A percentile compares a stretch with the other conserved stretches of the same genome.
These are phyloP conservation scores for Leucaena leucocephala DNA, from an alignment of 306 rosid genomes.

Conservation along the genomic window DNA sequence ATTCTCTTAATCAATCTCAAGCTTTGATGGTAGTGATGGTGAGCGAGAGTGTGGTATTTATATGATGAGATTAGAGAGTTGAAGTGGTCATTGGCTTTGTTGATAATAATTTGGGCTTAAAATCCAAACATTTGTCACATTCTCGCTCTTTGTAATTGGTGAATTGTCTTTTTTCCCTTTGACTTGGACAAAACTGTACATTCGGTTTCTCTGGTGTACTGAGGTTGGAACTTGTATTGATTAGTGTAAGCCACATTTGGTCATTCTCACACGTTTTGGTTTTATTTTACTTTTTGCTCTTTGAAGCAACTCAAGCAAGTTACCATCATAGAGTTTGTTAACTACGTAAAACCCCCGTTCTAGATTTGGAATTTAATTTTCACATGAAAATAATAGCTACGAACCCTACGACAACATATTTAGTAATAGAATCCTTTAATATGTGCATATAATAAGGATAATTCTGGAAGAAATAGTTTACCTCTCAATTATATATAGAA, in stretches of 20 bases:
- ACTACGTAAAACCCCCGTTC: no score
- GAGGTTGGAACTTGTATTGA: constrained; percentile 9
- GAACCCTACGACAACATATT: no score
- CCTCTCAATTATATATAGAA: no score
- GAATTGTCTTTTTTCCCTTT: constrained; percentile 31
- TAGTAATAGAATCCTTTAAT: no score
- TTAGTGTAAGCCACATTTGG: constrained; percentile 30
- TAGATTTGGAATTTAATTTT: no score
- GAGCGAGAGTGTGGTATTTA: constrained; percentile 33
- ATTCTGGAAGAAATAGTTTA: no score
- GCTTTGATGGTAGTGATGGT: constrained; percentile 28
- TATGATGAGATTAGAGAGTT: constrained; percentile 6
- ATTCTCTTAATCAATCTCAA: neutral
- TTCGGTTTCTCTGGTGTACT: constrained; percentile 21
- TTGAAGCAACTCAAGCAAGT: no score
- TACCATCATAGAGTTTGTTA: no score
- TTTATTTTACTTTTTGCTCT: neutral
- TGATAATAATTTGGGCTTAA: constrained; percentile 37
- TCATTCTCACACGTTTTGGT: constrained; percentile 10
- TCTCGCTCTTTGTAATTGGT: constrained; percentile 38
- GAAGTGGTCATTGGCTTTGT: constrained; percentile 64
- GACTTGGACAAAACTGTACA: constrained; percentile 54
- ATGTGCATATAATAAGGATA: no score
- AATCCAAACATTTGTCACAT: constrained; percentile 51
- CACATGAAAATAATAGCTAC: no score